Percentiles rank a stretch among this genome's conserved stretches.
phyloP scores from a whole-genome alignment of 176 grass and related monocot species.

The Triticum monococcum region DNA sequence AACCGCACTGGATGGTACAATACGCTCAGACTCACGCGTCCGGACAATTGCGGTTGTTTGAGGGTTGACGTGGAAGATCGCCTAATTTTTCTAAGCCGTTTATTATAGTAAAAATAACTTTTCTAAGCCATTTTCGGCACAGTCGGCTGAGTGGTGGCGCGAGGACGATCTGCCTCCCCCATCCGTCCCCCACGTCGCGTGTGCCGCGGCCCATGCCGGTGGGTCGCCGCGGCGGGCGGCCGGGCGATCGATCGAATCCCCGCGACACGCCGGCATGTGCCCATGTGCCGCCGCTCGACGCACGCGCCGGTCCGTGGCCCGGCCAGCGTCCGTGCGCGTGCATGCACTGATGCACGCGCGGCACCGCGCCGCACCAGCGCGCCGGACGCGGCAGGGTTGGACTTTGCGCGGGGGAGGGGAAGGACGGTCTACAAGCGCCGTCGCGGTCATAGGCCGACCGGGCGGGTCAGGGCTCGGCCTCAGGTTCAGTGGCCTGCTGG shows the following conservation, averaged over 20 bases:
- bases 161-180: constrained; percentile 33
- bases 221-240: background rate
- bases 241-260: background rate
- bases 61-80: too few species aligned
- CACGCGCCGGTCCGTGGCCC: background rate
- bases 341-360: background rate
- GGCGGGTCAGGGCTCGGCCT: background rate
- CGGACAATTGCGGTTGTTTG: too few species aligned
- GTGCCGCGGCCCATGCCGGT: background rate
- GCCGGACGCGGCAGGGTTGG: background rate
- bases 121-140: too few species aligned
- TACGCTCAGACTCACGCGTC: too few species aligned
- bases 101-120: too few species aligned
- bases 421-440: background rate
- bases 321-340: background rate
- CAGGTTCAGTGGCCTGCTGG: background rate
- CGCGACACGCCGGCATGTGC: constrained; percentile 11
- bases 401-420: background rate
- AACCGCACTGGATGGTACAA: too few species aligned
- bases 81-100: too few species aligned
- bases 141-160: background rate
- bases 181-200: constrained; percentile 20
- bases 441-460: background rate
- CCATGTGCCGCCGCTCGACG: constrained; percentile 30
- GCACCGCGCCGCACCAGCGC: background rate